Percentiles rank a stretch among this genome's conserved stretches.
phyloP scores from a whole-genome alignment of 148 eudicot genomes.

The Chenopodium suecicum region DNA sequence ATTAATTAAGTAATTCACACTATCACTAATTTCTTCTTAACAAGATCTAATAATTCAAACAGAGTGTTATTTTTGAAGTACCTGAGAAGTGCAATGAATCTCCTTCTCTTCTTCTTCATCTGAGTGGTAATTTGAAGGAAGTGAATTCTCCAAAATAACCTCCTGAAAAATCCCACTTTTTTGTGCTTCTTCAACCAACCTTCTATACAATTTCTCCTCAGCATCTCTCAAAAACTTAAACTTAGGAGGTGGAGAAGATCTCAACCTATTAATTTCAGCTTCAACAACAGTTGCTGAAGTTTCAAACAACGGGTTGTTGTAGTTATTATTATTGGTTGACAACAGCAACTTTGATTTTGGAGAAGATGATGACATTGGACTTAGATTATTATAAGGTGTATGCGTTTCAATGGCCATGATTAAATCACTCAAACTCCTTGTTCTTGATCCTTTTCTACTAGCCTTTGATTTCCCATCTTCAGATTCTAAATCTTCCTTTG shows the following conservation, averaged over 20 bases:
- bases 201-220: slow-evolving; percentile 76
- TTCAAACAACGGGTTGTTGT: slow-evolving; percentile 84
- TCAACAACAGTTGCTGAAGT: slow-evolving; percentile 37
- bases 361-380: slow-evolving; percentile 57
- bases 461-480: slow-evolving; percentile 66
- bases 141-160: slow-evolving; percentile 20
- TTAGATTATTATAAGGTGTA: slow-evolving; percentile 36
- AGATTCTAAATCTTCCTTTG: slow-evolving; percentile 83
- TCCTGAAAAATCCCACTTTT: slow-evolving; percentile 38
- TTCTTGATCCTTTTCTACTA: slow-evolving; percentile 65
- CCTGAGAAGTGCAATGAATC: slow-evolving; percentile 47
- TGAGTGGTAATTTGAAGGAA: not conserved
- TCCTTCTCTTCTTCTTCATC: slow-evolving; percentile 16
- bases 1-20: slow-evolving; percentile 14
- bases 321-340: slow-evolving; percentile 29
- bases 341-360: slow-evolving; percentile 14
- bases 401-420: slow-evolving; percentile 46
- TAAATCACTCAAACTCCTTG: slow-evolving; percentile 70
- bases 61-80: slow-evolving; percentile 41
- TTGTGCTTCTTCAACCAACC: slow-evolving; percentile 64
- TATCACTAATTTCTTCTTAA: slow-evolving; percentile 8
- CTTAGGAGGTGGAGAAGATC: slow-evolving; percentile 85
- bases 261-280: slow-evolving; percentile 47
- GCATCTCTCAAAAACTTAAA: slow-evolving; percentile 95
- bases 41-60: slow-evolving; percentile 22